These are phyloP conservation scores for Thermomyces lanuginosus DNA, from an alignment of 2,329 filamentous ascomycete genomes.

Conservation along the genomic window DNA sequence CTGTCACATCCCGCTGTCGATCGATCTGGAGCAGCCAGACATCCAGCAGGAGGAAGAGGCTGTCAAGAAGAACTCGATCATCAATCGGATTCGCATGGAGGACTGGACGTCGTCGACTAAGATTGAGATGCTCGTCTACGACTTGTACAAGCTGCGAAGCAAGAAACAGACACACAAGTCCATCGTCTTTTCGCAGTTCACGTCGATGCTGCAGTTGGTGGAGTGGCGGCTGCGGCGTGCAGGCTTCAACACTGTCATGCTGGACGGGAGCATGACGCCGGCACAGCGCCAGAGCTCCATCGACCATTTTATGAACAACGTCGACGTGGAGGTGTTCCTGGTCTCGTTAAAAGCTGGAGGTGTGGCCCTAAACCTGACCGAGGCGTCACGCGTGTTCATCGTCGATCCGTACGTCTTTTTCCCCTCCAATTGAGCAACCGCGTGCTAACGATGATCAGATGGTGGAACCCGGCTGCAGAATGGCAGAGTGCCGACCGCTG, in stretches of 20 bases:
- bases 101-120: conserved; percentile 98
- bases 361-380: conserved; percentile 86
- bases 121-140: conserved; percentile 90
- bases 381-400: conserved; percentile 89
- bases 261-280: conserved; percentile 94
- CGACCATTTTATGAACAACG: conserved; percentile 89
- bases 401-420: conserved; percentile 63
- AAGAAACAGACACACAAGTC: conserved; percentile 91
- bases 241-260: conserved; percentile 96
- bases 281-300: conserved; percentile 85
- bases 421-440: conserved; percentile 1
- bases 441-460: conserved; percentile 61
- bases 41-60: conserved; percentile 77
- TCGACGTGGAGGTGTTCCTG: conserved; percentile 86
- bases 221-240: conserved; percentile 92
- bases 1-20: conserved; percentile 76
- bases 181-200: conserved; percentile 96
- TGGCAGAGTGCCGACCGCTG: conserved; percentile 94
- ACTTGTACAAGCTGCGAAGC: conserved; percentile 78
- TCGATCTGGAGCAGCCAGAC: conserved; percentile 88
- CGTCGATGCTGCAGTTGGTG: conserved; percentile 89
- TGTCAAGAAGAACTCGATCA: conserved; percentile 91
- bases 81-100: conserved; percentile 97
- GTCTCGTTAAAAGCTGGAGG: conserved; percentile 93
- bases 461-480: conserved; percentile 99